A percentile compares a stretch with the other conserved stretches of the same genome.
Conservation (phyloP, 345 rosid genomes). For the Hibiscus mutabilis region DNA sequence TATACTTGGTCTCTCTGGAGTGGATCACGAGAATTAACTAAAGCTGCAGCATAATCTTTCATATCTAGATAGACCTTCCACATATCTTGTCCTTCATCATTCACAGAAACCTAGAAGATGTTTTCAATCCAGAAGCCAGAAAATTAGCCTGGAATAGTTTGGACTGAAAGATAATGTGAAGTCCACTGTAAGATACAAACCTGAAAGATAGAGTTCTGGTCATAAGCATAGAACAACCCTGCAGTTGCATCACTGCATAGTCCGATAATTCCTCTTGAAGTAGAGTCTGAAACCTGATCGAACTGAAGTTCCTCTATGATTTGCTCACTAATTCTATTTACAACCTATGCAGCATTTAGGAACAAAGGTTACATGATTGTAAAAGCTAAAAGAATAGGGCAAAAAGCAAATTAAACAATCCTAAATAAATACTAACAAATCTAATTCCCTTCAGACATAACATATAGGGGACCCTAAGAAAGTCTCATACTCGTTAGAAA, state of each 20-base stretch:
- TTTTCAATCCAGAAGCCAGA: conserved; percentile 11
- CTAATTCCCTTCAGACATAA: conserved; percentile 1
- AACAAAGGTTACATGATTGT: conserved; percentile 16
- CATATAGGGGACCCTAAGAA: neutral
- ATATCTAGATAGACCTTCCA: conserved; percentile 97
- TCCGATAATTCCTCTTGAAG: conserved; percentile 85
- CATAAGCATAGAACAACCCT: conserved; percentile 93
- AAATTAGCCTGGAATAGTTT: conserved; percentile 7
- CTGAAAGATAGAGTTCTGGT: conserved; percentile 93
- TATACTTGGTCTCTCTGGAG: conserved; percentile 97
- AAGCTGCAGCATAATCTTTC: conserved; percentile 92
- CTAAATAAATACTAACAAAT: neutral
- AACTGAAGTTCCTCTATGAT: conserved; percentile 96
- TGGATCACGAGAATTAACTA: conserved; percentile 82
- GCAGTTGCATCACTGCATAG: conserved; percentile 97
- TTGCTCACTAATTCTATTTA: conserved; percentile 93
- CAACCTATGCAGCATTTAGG: conserved; percentile 50
- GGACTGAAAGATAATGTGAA: conserved; percentile 13
- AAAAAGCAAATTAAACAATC: neutral
- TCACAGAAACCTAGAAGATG: conserved; percentile 72
- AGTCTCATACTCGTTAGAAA: neutral
- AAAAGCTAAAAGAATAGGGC: conserved; percentile 3
- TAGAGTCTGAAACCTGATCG: conserved; percentile 81
- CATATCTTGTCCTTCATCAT: conserved; percentile 96
- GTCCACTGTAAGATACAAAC: conserved; percentile 28